Percentiles rank a stretch among this genome's conserved stretches.
Conservation (phyloP, 495 filamentous ascomycete species). For the Sporormia fimetaria region DNA sequence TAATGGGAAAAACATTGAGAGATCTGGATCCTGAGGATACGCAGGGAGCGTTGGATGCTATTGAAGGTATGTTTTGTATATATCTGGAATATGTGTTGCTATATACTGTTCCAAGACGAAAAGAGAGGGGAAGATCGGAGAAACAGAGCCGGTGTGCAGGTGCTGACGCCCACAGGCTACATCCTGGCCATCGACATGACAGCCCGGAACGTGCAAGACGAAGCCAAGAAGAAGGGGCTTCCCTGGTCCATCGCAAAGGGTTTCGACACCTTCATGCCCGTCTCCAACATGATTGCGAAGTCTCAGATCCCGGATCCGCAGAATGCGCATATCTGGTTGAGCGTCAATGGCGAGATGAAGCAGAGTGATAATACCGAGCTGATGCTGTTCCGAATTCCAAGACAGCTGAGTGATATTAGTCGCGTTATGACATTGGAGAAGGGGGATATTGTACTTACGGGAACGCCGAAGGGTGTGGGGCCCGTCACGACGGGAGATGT, state of each 20-base stretch:
- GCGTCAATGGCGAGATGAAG: slow-evolving; percentile 58
- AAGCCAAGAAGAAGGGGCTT: slow-evolving; percentile 93
- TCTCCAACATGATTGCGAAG: slow-evolving; percentile 68
- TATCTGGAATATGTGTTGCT: neutral
- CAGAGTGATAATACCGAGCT: slow-evolving; percentile 80
- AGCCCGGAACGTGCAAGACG: slow-evolving; percentile 81
- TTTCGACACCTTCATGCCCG: slow-evolving; percentile 90
- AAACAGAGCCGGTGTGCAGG: neutral
- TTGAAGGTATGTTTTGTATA: slow-evolving; percentile 36
- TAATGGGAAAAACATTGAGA: slow-evolving; percentile 67
- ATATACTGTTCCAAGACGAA: no score
- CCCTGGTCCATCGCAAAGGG: slow-evolving; percentile 94
- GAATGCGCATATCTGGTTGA: slow-evolving; percentile 70
- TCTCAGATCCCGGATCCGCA: slow-evolving; percentile 74
- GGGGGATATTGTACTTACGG: slow-evolving; percentile 87
- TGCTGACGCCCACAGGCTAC: slow-evolving; percentile 46
- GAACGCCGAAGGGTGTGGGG: slow-evolving; percentile 94
- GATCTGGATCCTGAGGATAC: slow-evolving; percentile 60
- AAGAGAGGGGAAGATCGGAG: neutral
- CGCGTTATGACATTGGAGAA: slow-evolving; percentile 87
- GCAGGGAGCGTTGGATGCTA: slow-evolving; percentile 41
- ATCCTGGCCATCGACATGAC: slow-evolving; percentile 88
- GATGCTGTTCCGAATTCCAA: slow-evolving; percentile 87
- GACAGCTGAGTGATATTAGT: slow-evolving; percentile 77
- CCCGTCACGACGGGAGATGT: slow-evolving; percentile 75